Evolutionary conservation across 257 asterid genomes (phyloP), one percentile per base, ranked within the genome.

Genomic region (Plantago ovata): DNA sequence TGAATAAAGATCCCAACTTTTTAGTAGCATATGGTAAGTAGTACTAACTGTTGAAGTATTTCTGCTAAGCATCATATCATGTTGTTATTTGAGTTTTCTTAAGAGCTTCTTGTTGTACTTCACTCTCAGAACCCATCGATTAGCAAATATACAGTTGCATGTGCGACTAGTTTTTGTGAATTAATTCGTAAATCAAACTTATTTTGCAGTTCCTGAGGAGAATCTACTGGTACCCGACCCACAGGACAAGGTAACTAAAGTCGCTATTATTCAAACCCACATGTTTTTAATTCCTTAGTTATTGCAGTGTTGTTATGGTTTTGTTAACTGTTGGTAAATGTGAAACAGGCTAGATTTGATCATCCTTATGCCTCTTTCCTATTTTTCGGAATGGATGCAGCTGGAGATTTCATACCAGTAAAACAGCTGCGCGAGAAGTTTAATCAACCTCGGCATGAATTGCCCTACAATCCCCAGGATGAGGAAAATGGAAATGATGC

Each of bases 341-440:
- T 73, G 63, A 82, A 88, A 41, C 44, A 56, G 97, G 86, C 63
- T 69, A 67, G 74, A 69, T 92, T 88, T 63, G 95, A 92, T 69
- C 98, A 92, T 68, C 98, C 97, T 19, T 92, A 92, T 45, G 69
- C 78, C 28, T 92, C 98, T 3, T 92, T 88, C 73, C 73, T 92
- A 63, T 92, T 88, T 60, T 92, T 72, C 19, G 98, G 98, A 60
- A 67, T 76, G 85, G 97, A 92, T 67, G 79, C 75, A 46, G 95
- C 87, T 8, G 98, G 97, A 63, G 97, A 92, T 75, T 83, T 85
- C 69, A 92, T 92, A 75, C 98, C 98, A 3, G 75, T 86, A 51
- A 88, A 79, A 76, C 95, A 86, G 79, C 87, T 92, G 53, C 87
- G 98, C 24, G 95, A 92, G 63, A 92, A 88, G 77, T 88, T 84